Percentiles rank a stretch among this genome's conserved stretches.
phyloP scores from a whole-genome alignment of 2,329 filamentous ascomycete species.

The Incumbomyces delicatus region DNA sequence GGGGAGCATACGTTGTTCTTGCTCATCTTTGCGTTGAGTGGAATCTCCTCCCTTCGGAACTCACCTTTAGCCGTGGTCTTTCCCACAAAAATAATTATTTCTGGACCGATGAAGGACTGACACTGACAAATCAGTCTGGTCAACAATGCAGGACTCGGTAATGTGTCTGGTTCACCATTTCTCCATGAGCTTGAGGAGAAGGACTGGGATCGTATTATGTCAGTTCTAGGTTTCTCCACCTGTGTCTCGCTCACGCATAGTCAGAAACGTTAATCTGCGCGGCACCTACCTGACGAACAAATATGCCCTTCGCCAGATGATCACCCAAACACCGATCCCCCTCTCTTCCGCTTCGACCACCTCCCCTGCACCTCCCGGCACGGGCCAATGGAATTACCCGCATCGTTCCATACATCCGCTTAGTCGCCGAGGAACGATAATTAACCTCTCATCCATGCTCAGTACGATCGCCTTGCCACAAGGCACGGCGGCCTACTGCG shows the following conservation, averaged over 20 bases:
- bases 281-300: constrained; percentile 37
- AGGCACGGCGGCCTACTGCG: constrained; percentile 13
- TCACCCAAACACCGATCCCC: constrained; percentile 32
- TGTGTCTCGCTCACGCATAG: neutral
- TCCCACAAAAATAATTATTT: too few species aligned
- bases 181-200: constrained; percentile 5
- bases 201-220: constrained; percentile 8
- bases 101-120: neutral
- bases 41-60: neutral
- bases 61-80: neutral
- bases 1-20: too few species aligned
- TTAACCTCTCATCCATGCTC: constrained; percentile 13
- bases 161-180: constrained; percentile 1
- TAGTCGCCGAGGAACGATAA: constrained; percentile 40
- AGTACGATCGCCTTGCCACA: constrained; percentile 8
- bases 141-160: constrained; percentile 38
- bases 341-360: neutral
- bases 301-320: constrained; percentile 40
- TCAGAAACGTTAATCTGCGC: constrained; percentile 27
- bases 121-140: constrained; percentile 27
- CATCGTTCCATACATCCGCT: constrained; percentile 15
- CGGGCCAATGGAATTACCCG: too few species aligned
- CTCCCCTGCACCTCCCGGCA: neutral
- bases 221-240: neutral
- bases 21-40: too few species aligned